Evolutionary conservation across 2,329 filamentous ascomycete species (phyloP).

Genomic region (Mollisiaceae sp.): DNA sequence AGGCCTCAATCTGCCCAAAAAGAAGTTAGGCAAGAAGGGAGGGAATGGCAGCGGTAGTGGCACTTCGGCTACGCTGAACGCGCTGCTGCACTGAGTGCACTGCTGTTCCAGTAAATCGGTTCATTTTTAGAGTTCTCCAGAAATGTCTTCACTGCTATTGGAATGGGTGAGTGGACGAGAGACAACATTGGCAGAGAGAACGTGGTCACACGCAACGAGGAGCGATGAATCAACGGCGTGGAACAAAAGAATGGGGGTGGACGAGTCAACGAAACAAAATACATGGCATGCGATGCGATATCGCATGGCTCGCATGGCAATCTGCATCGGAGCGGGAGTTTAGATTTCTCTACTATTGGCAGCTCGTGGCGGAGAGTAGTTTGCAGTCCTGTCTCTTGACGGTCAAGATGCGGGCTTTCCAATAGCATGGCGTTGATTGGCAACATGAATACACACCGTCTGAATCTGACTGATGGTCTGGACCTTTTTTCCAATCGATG

Average conservation of each 20-base stretch:
- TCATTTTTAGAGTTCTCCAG: not conserved
- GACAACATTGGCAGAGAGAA: not conserved
- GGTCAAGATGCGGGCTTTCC: not conserved
- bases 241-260: constrained; percentile 1
- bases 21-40: constrained; percentile 4
- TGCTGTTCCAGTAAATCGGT: not conserved
- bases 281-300: constrained; percentile 1
- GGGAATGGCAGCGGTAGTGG: not conserved
- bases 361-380: not conserved
- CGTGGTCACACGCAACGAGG: constrained; percentile 10
- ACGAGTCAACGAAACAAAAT: constrained; percentile 4
- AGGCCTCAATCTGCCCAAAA: not conserved
- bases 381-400: not conserved
- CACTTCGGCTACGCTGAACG: constrained; percentile 1
- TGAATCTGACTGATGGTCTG: constrained; percentile 6
- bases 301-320: constrained; percentile 6
- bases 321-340: constrained; percentile 19
- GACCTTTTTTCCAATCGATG: not conserved
- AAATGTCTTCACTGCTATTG: not conserved
- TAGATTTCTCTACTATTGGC: not conserved
- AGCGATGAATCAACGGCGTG: not conserved
- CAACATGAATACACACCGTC: not conserved
- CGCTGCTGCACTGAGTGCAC: not conserved
- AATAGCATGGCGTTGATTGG: constrained; percentile 12
- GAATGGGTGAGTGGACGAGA: not conserved